phyloP scores from a whole-genome alignment of 306 rosid species.

The Vigna angularis region DNA sequence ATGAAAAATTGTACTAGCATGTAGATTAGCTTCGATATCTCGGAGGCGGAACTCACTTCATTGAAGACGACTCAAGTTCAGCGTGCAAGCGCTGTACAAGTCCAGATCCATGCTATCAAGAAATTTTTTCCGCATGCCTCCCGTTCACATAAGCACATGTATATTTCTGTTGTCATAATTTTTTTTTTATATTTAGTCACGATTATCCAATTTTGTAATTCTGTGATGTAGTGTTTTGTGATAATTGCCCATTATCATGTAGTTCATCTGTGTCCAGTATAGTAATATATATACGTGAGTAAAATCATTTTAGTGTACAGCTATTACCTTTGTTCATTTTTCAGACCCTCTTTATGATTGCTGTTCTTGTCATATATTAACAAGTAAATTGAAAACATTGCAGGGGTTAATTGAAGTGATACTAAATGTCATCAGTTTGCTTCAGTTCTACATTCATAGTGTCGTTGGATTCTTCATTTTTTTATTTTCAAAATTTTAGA shows the following conservation, averaged over 20 bases:
- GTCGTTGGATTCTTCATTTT: neutral
- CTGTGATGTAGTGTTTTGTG: slow-evolving; percentile 56
- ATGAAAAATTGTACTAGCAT: slow-evolving; percentile 35
- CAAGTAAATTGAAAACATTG: slow-evolving; percentile 23
- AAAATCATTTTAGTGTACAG: slow-evolving; percentile 44
- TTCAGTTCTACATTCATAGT: neutral
- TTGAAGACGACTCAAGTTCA: slow-evolving; percentile 44
- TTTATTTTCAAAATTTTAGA: too few species aligned
- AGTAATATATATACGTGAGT: slow-evolving; percentile 35
- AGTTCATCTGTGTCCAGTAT: slow-evolving; percentile 36
- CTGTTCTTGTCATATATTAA: neutral
- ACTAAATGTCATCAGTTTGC: neutral
- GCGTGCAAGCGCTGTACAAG: slow-evolving; percentile 60
- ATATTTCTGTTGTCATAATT: slow-evolving; percentile 62
- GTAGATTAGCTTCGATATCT: slow-evolving; percentile 38
- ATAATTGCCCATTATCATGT: slow-evolving; percentile 39
- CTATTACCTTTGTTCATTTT: slow-evolving; percentile 24
- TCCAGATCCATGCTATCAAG: slow-evolving; percentile 40
- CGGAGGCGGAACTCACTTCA: slow-evolving; percentile 44
- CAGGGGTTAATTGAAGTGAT: neutral
- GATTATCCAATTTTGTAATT: slow-evolving; percentile 65
- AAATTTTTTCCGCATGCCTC: slow-evolving; percentile 14
- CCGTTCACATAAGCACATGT: slow-evolving; percentile 54
- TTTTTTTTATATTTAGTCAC: slow-evolving; percentile 47
- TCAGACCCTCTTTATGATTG: neutral